phyloP scores from a whole-genome alignment of 148 eudicot species.

The Silene conica region DNA sequence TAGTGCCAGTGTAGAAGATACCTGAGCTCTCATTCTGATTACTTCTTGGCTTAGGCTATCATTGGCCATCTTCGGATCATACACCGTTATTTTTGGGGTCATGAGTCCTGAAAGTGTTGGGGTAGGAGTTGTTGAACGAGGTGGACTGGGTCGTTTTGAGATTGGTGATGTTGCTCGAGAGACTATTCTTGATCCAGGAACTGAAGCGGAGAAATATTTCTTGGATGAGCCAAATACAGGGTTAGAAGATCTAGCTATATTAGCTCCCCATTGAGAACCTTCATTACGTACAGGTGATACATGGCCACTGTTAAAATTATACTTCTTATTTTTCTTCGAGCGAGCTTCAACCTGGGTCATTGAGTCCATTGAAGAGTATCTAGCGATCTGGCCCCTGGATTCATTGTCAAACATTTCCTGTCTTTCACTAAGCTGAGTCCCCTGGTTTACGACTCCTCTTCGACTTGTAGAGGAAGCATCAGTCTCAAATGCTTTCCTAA shows the following conservation, averaged over 20 bases:
- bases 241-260: slow-evolving; percentile 76
- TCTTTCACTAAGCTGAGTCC: slow-evolving; percentile 53
- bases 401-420: slow-evolving; percentile 61
- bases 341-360: slow-evolving; percentile 51
- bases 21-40: slow-evolving; percentile 69
- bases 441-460: slow-evolving; percentile 61
- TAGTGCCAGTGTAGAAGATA: slow-evolving; percentile 23
- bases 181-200: slow-evolving; percentile 96
- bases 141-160: slow-evolving; percentile 91
- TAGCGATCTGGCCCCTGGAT: slow-evolving; percentile 72
- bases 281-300: slow-evolving; percentile 89
- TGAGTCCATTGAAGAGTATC: slow-evolving; percentile 84
- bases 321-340: slow-evolving; percentile 63
- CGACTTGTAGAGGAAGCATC: slow-evolving; percentile 62
- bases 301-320: slow-evolving; percentile 83
- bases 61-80: slow-evolving; percentile 49
- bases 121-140: slow-evolving; percentile 93
- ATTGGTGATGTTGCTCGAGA: slow-evolving; percentile 98
- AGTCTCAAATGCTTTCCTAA: slow-evolving; percentile 66
- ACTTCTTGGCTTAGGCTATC: slow-evolving; percentile 75
- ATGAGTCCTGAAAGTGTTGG: slow-evolving; percentile 87
- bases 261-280: slow-evolving; percentile 82
- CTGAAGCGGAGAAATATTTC: slow-evolving; percentile 95
- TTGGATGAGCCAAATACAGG: slow-evolving; percentile 90
- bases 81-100: slow-evolving; percentile 55